phyloP scores from a whole-genome alignment of 495 filamentous ascomycete species.

The Trichoderma asperelloides region DNA sequence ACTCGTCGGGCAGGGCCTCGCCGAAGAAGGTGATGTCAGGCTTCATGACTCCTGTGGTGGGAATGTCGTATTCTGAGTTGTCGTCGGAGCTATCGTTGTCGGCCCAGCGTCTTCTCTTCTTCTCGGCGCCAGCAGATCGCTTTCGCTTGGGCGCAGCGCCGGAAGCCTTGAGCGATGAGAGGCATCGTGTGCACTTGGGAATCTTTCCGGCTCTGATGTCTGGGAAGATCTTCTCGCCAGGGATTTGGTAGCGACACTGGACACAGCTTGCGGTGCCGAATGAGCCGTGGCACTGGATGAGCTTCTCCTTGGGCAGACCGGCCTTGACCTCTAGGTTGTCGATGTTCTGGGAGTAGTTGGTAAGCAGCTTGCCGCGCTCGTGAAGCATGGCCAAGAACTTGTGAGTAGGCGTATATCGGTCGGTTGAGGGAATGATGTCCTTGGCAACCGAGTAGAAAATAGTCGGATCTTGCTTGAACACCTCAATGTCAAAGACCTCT shows the following conservation, averaged over 20 bases:
- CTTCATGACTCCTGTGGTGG: constrained; percentile 87
- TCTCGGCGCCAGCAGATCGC: constrained; percentile 52
- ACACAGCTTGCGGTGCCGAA: constrained; percentile 89
- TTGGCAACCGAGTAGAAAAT: constrained; percentile 90
- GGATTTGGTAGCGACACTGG: constrained; percentile 68
- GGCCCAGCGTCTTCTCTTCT: constrained; percentile 49
- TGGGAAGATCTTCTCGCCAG: constrained; percentile 65
- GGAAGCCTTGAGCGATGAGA: constrained; percentile 37
- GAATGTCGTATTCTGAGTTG: constrained; percentile 57
- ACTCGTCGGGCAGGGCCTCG: constrained; percentile 74
- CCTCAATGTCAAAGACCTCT: constrained; percentile 84
- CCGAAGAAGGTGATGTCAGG: constrained; percentile 98
- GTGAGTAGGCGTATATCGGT: constrained; percentile 78
- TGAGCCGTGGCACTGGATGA: constrained; percentile 93
- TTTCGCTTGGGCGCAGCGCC: constrained; percentile 59
- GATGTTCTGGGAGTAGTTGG: constrained; percentile 98
- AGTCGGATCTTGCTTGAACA: constrained; percentile 77
- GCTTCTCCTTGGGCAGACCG: constrained; percentile 71
- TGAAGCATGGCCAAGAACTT: constrained; percentile 94
- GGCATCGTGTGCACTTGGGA: constrained; percentile 53
- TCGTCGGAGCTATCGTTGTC: constrained; percentile 40
- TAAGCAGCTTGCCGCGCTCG: constrained; percentile 79
- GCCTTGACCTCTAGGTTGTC: constrained; percentile 91
- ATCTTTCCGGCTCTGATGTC: constrained; percentile 69
- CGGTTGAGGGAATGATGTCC: constrained; percentile 72